Base-by-base conservation (phyloP, 306 rosid species). In the Hippophae gyantsensis region DNA sequence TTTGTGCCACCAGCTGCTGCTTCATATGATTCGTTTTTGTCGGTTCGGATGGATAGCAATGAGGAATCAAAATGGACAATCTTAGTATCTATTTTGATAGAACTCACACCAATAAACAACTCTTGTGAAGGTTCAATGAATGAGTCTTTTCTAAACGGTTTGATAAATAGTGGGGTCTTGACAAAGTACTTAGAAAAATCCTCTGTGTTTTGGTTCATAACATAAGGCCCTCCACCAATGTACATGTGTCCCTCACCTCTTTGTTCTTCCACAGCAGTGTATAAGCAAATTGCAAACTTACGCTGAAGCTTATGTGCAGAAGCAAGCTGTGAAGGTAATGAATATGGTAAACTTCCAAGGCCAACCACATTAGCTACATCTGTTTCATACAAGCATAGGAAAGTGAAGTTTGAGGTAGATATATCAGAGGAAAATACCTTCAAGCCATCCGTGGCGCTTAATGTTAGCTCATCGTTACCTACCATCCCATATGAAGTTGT, bases 211-310 rank as follows among this genome's bases (percentile, higher is more conserved):
- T 52, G 47, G 0, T 75, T 41, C 61, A 60, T 18, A n/a, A 32
- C 6, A 52, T 75, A 61, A 13, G 74, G 72, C 5, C 65, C 70
- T 0, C 72, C 77, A 11, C 79, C 76, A 62, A 76, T 3, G 44
- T 62, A 59, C 3, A 72, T 65, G 32, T 56, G 52, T 10, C 78
- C 78, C 13, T 47, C 8, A 2, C 65, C 64, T 32, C 38, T 32
- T 0, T 40, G 9, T 0, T 6, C 5, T 52, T 38, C 6, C 1
- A 32, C 4, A 32, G 38, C 72, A 70, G 78, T 61, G 46, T 81
- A 81, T 9, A 76, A 38, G 69, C 85, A 80, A 10, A 80, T 56
- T 0, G 77, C 53, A 62, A 76, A 72, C 58, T 80, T 69, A 3
- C 10, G 65, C 5, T 32, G 38, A 1, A 58, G 18, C 1, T 68